Percentiles rank a stretch among this genome's conserved stretches.
Evolutionary conservation across 2,329 filamentous ascomycete species (phyloP).

Genomic region (Trichoderma arundinaceum): DNA sequence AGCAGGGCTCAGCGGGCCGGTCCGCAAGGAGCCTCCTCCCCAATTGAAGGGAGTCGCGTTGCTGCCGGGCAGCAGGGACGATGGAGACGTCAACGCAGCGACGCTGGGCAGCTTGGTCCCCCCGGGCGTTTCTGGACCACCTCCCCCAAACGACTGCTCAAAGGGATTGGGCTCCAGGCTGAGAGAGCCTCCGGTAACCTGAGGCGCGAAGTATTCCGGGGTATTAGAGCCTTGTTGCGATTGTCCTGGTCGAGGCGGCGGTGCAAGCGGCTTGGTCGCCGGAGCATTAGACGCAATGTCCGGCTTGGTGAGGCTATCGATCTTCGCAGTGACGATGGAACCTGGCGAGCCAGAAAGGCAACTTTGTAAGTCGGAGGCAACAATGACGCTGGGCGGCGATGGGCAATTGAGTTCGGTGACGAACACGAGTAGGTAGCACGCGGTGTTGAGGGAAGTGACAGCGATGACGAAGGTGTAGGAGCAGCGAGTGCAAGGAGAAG

Average conservation of each 20-base stretch:
- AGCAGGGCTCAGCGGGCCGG: slow-evolving; percentile 91
- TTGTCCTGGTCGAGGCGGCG: slow-evolving; percentile 69
- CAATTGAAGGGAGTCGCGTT: slow-evolving; percentile 78
- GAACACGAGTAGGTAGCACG: background rate
- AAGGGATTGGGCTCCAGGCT: slow-evolving; percentile 94
- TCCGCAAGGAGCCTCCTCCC: slow-evolving; percentile 82
- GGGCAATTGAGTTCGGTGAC: slow-evolving; percentile 22
- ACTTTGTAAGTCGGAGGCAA: slow-evolving; percentile 22
- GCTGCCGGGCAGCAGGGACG: slow-evolving; percentile 75
- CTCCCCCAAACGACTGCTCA: slow-evolving; percentile 84
- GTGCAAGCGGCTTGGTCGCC: slow-evolving; percentile 68
- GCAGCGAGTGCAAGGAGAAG: slow-evolving; percentile 24
- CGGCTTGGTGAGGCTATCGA: slow-evolving; percentile 53
- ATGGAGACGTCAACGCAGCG: slow-evolving; percentile 87
- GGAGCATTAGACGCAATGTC: slow-evolving; percentile 62
- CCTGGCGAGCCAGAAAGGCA: slow-evolving; percentile 42
- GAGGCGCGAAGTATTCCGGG: slow-evolving; percentile 71
- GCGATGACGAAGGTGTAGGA: slow-evolving; percentile 33
- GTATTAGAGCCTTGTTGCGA: slow-evolving; percentile 55
- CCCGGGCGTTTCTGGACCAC: slow-evolving; percentile 78
- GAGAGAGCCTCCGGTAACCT: slow-evolving; percentile 58
- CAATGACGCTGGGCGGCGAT: slow-evolving; percentile 22
- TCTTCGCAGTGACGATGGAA: slow-evolving; percentile 53
- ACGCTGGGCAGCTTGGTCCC: slow-evolving; percentile 85
- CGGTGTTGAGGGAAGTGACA: slow-evolving; percentile 31